Conservation (phyloP, 2,329 filamentous ascomycete species). For the Neonectria punicea region DNA sequence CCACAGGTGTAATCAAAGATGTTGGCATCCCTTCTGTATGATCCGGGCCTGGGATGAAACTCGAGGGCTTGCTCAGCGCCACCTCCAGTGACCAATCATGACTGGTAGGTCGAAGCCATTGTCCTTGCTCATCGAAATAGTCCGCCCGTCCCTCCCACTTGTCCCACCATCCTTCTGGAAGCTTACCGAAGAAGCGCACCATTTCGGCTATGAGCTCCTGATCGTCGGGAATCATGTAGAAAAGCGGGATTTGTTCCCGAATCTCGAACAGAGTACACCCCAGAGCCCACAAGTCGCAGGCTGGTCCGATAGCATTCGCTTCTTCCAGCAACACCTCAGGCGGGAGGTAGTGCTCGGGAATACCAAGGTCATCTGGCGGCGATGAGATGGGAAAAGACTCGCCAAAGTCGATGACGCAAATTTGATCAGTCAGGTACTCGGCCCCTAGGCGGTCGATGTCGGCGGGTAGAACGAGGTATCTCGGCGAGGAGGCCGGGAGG, state of each 20-base stretch:
- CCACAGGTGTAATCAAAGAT: slow-evolving; percentile 7
- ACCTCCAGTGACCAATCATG: slow-evolving; percentile 14
- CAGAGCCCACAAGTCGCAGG: slow-evolving; percentile 48
- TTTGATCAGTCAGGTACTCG: slow-evolving; percentile 29
- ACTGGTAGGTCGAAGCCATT: background rate
- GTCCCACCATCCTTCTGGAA: slow-evolving; percentile 46
- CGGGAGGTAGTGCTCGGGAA: slow-evolving; percentile 42
- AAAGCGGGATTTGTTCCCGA: slow-evolving; percentile 42
- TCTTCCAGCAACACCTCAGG: slow-evolving; percentile 43
- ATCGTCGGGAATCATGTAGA: slow-evolving; percentile 40
- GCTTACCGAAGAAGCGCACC: slow-evolving; percentile 44
- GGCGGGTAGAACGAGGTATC: slow-evolving; percentile 37
- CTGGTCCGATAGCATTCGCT: slow-evolving; percentile 25
- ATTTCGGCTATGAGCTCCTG: slow-evolving; percentile 46
- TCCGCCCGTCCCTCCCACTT: slow-evolving; percentile 40
- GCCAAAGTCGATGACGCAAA: slow-evolving; percentile 40
- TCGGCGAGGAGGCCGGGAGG: slow-evolving; percentile 29
- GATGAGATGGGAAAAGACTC: slow-evolving; percentile 32
- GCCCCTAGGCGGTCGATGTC: background rate
- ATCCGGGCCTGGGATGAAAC: no score
- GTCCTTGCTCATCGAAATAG: slow-evolving; percentile 36
- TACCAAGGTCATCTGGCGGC: slow-evolving; percentile 38
- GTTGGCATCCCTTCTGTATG: no score
- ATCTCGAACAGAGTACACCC: slow-evolving; percentile 49
- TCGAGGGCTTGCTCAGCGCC: slow-evolving; percentile 6